These are phyloP conservation scores for Xylogone sp. DNA, from an alignment of 2,329 filamentous ascomycete genomes.

Conservation along the genomic window DNA sequence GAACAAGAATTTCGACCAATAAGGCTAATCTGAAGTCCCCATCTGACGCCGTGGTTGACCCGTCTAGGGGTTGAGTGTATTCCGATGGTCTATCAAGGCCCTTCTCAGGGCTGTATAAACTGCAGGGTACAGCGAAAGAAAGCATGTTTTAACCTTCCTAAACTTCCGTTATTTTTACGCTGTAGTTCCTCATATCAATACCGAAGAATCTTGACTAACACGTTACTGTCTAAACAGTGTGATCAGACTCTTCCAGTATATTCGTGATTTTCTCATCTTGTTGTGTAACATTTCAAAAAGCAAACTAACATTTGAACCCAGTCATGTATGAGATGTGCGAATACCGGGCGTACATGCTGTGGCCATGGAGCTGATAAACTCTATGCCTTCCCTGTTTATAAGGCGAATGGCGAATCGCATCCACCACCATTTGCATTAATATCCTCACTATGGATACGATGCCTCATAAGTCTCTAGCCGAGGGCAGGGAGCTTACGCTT, in stretches of 20 bases:
- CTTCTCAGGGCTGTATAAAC: constrained; percentile 19
- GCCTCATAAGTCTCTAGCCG: constrained; percentile 11
- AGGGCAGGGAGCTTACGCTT: constrained; percentile 13
- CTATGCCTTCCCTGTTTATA: constrained; percentile 5
- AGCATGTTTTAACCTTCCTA: constrained; percentile 4
- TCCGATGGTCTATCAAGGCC: constrained; percentile 13
- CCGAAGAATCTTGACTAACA: constrained; percentile 2
- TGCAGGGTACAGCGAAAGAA: constrained; percentile 18
- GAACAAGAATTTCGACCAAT: no score
- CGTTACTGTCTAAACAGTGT: constrained; percentile 9
- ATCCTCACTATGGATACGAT: constrained; percentile 13
- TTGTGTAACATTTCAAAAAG: no score
- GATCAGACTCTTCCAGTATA: constrained; percentile 19
- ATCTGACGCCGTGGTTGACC: no score
- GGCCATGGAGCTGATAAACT: constrained; percentile 8
- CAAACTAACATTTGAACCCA: constrained; percentile 5
- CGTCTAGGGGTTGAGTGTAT: no score
- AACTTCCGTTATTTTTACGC: background rate
- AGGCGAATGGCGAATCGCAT: background rate
- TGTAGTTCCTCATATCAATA: no score
- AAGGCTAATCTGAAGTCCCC: no score
- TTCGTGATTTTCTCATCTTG: background rate
- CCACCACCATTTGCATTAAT: constrained; percentile 1
- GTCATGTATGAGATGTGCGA: constrained; percentile 19
- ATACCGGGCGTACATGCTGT: constrained; percentile 14